Evolutionary conservation across 306 rosid genomes (phyloP).

Genomic region (Luffa acutangula): DNA sequence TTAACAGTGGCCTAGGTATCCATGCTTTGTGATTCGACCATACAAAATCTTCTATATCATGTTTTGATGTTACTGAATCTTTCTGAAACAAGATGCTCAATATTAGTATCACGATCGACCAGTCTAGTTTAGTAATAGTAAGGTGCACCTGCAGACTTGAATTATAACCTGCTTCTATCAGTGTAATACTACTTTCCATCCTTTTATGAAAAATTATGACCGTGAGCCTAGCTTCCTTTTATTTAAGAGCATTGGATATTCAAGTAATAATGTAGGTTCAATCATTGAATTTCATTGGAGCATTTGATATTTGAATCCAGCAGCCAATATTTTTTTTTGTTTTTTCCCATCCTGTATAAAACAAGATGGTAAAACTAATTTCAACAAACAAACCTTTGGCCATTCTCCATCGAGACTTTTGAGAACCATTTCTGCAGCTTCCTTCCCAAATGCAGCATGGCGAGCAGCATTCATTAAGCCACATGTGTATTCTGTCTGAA

Average conservation of each 20-base stretch:
- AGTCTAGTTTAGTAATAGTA: not conserved
- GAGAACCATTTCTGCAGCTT: slow-evolving; percentile 66
- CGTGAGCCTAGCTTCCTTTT: not conserved
- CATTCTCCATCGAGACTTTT: slow-evolving; percentile 34
- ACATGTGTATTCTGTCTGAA: slow-evolving; percentile 73
- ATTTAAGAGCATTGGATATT: not conserved
- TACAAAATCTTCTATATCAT: slow-evolving; percentile 67
- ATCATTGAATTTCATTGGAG: not conserved
- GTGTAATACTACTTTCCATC: not conserved
- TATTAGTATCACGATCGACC: not conserved
- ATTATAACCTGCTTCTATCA: not conserved
- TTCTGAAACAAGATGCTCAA: slow-evolving; percentile 19
- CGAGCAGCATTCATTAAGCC: slow-evolving; percentile 65
- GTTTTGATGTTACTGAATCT: slow-evolving; percentile 11
- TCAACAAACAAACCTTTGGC: slow-evolving; percentile 49
- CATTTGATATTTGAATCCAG: not conserved
- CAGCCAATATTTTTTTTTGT: not conserved
- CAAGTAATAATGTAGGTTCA: not conserved
- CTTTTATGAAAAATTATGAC: not conserved
- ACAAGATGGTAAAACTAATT: not conserved
- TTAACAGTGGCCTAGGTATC: slow-evolving; percentile 76
- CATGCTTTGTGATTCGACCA: slow-evolving; percentile 88
- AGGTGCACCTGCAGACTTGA: not conserved
- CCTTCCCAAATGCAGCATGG: slow-evolving; percentile 71
- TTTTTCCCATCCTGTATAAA: not conserved